A percentile compares a stretch with the other conserved stretches of the same genome.
These are phyloP conservation scores for Lactarius deliciosus DNA, from an alignment of 768 basidiomycete species.

Conservation along the genomic window DNA sequence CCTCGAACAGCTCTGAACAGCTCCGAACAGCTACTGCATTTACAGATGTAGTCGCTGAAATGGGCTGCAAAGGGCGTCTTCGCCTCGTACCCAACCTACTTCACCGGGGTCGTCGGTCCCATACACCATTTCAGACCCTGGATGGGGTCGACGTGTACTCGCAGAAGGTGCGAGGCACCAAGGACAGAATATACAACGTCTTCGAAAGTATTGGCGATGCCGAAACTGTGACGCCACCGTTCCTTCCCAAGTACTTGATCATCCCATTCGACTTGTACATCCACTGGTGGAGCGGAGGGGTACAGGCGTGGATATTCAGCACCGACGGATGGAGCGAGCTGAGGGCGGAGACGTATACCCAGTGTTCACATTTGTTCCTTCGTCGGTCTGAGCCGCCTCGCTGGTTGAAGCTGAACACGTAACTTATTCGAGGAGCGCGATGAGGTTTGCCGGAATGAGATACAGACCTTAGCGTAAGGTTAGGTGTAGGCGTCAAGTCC, in stretches of 20 bases:
- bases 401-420: neutral
- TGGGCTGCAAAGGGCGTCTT: neutral
- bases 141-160: neutral
- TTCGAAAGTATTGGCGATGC: neutral
- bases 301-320: neutral
- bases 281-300: neutral
- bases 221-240: neutral
- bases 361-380: neutral
- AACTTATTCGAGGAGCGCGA: neutral
- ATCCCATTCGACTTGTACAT: neutral
- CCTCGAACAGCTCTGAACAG: no score
- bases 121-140: neutral
- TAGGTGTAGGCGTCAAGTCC: no score
- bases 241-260: neutral
- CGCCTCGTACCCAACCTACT: neutral
- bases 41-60: neutral
- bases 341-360: neutral
- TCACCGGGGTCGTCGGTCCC: neutral
- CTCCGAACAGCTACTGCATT: no score
- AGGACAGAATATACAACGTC: neutral
- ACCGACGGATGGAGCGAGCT: neutral
- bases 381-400: neutral
- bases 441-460: neutral
- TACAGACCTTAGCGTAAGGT: slow-evolving; percentile 15
- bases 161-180: neutral